A percentile compares a stretch with the other conserved stretches of the same genome.
These are phyloP conservation scores for Metarhizium sp. DNA, from an alignment of 2,329 filamentous ascomycete genomes.

Conservation along the genomic window DNA sequence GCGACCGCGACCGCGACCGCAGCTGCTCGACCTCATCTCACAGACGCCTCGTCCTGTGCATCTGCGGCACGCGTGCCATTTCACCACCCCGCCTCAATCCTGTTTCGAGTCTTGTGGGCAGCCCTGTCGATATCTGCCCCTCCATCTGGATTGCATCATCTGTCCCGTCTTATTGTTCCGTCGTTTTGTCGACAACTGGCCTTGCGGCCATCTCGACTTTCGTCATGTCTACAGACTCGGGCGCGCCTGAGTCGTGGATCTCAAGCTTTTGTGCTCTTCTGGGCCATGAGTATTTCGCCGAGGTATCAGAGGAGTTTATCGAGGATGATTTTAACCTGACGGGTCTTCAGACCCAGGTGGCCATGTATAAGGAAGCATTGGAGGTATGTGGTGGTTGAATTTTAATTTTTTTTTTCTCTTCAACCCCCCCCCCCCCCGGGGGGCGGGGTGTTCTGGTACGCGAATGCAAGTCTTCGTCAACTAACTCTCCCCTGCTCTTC, in stretches of 20 bases:
- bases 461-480: background rate
- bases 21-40: background rate
- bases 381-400: conserved; percentile 44
- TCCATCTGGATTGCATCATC: conserved; percentile 1
- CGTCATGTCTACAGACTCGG: conserved; percentile 51
- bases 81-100: conserved; percentile 1
- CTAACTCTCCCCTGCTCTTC: background rate
- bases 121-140: conserved; percentile 1
- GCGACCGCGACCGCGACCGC: background rate
- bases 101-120: conserved; percentile 1
- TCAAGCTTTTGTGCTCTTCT: conserved; percentile 91
- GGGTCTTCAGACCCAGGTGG: conserved; percentile 86
- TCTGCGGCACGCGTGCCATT: conserved; percentile 3
- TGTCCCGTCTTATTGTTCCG: background rate
- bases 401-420: background rate
- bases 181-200: conserved; percentile 3
- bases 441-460: background rate
- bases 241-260: conserved; percentile 84
- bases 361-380: conserved; percentile 97
- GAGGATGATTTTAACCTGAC: conserved; percentile 99
- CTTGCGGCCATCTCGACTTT: background rate
- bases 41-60: background rate
- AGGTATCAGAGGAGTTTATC: conserved; percentile 98
- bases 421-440: no score
- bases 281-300: conserved; percentile 97